These are phyloP conservation scores for Penicillium antarcticum DNA, from an alignment of 495 filamentous ascomycete genomes.

Conservation along the genomic window DNA sequence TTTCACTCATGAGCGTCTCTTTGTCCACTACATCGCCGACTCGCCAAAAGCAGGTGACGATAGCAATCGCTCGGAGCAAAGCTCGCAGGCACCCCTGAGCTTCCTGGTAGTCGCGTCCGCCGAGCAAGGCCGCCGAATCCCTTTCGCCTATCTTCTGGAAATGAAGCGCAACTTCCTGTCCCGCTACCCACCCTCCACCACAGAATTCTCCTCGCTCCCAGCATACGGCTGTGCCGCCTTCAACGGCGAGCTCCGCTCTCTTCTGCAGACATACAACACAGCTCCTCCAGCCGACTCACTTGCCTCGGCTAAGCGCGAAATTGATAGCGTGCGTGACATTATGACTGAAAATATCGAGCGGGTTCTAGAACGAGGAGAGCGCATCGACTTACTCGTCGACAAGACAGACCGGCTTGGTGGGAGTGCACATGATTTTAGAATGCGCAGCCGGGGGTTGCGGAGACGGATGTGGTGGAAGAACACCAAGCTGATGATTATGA, in stretches of 20 bases:
- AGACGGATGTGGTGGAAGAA: constrained; percentile 99
- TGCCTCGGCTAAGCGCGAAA: constrained; percentile 76
- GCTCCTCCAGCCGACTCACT: constrained; percentile 82
- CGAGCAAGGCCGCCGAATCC: constrained; percentile 77
- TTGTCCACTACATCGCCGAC: constrained; percentile 94
- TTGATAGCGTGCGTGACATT: constrained; percentile 88
- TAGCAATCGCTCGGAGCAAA: constrained; percentile 30
- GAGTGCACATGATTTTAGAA: constrained; percentile 81
- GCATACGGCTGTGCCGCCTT: constrained; percentile 89
- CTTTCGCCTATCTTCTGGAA: constrained; percentile 89
- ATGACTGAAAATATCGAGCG: constrained; percentile 99
- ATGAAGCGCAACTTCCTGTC: constrained; percentile 84
- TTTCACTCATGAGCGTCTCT: constrained; percentile 84
- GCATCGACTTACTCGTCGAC: constrained; percentile 92
- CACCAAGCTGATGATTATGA: constrained; percentile 82
- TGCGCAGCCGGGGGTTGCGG: constrained; percentile 80
- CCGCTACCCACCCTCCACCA: constrained; percentile 62
- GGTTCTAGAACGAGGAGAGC: constrained; percentile 88
- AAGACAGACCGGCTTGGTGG: constrained; percentile 92
- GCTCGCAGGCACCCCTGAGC: constrained; percentile 72
- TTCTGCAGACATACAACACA: constrained; percentile 85
- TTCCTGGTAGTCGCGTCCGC: constrained; percentile 80
- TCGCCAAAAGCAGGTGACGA: constrained; percentile 57
- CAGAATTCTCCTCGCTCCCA: constrained; percentile 73
- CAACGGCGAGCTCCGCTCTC: constrained; percentile 68